Conservation (phyloP, 768 basidiomycete genomes). For the Termitomyces sp. region DNA sequence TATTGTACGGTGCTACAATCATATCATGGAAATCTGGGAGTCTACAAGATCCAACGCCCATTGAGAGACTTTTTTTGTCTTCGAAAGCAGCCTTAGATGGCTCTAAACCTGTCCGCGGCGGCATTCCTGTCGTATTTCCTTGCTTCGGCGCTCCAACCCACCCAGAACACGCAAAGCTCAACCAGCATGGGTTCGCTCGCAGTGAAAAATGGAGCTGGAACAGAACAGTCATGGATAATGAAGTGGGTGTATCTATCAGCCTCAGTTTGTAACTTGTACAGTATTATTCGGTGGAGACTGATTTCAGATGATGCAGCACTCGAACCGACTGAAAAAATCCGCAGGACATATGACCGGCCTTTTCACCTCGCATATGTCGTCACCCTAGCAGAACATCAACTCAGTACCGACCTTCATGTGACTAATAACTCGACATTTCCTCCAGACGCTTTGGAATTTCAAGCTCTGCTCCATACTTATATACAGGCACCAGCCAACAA, state of each 20-base stretch:
- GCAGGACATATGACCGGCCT: slow-evolving; percentile 49
- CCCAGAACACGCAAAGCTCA: slow-evolving; percentile 61
- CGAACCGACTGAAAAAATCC: slow-evolving; percentile 55
- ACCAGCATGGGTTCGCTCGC: slow-evolving; percentile 92
- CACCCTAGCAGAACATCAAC: slow-evolving; percentile 64
- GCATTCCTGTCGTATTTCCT: slow-evolving; percentile 67
- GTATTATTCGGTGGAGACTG: neutral
- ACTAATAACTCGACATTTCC: slow-evolving; percentile 54
- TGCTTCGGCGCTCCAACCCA: slow-evolving; percentile 86
- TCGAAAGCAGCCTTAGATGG: slow-evolving; percentile 77
- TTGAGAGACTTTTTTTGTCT: slow-evolving; percentile 80
- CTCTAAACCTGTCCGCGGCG: slow-evolving; percentile 62
- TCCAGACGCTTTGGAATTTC: slow-evolving; percentile 66
- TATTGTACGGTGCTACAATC: slow-evolving; percentile 83
- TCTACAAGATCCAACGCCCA: slow-evolving; percentile 25
- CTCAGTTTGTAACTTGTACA: slow-evolving; percentile 49
- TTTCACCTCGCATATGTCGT: slow-evolving; percentile 82
- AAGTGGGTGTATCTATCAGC: slow-evolving; percentile 67
- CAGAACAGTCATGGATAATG: slow-evolving; percentile 59
- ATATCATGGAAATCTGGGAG: slow-evolving; percentile 75
- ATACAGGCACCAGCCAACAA: slow-evolving; percentile 59
- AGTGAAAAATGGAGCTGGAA: slow-evolving; percentile 71
- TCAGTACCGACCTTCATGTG: slow-evolving; percentile 80
- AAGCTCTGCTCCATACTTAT: slow-evolving; percentile 92
- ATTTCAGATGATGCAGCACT: slow-evolving; percentile 41